Evolutionary conservation across 495 filamentous ascomycete species (phyloP), one percentile per base, ranked within the genome.

Genomic region (Talaromyces wortmannii): DNA sequence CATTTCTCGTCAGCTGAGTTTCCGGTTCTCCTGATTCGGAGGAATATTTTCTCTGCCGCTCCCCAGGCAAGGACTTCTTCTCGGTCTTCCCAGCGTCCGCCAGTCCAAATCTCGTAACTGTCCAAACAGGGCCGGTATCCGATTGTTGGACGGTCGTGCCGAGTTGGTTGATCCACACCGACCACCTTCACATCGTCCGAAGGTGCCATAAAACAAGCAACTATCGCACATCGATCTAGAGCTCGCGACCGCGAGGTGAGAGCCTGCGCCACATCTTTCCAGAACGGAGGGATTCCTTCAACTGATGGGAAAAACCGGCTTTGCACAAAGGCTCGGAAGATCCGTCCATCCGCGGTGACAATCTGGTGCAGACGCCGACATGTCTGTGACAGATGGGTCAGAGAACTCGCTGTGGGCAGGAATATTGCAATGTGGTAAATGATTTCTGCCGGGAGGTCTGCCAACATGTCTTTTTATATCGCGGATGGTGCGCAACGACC

Each of bases 61-160:
- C 83, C 81, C 74, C 83, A 83, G 2, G 77, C 79, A 11, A 88
- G 63, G 0, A 83, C 73, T 55, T 87, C 83, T 43, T 72, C 74
- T 58, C 78, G 67, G 47, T 81, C 73, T 13, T 68, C 65, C 82
- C 83, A 87, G 42, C 57, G 47, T 0, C 66, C 63, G 4, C 74
- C 74, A 55, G 72, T 72, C 73, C 78, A 82, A 5, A 69, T 63
- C 52, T 87, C 82, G 55, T 82, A 83, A 11, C 79, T 81, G 59
- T 86, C 80, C 29, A 88, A 75, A 16, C 78, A 72, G 15, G 85
- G 84, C 30, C 75, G 74, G 60, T 83, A 88, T 6, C 83, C 83
- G 58, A 86, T 76, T 4, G 82, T 89, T 52, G 86, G 84, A 29
- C 76, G 80, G 53, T 70, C 66, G 52, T 40, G 60, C 55, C 68